Percentiles rank a stretch among this genome's conserved stretches.
Conservation (phyloP, 306 rosid species). For the Prunus salicina region DNA sequence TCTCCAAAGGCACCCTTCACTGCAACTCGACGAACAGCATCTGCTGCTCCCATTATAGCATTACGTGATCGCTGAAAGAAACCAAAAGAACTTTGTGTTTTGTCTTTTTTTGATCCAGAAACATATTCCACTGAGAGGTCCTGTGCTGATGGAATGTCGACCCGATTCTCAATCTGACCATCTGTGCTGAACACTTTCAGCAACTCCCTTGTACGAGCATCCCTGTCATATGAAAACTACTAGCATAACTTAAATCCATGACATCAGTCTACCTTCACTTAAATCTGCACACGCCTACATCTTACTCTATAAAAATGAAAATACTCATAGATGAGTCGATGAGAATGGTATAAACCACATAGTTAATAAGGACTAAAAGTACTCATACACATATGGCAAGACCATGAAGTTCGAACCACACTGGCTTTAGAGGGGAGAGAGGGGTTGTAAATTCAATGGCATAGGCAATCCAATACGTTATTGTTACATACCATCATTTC, state of each 20-base stretch:
- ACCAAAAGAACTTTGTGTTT: constrained; percentile 72
- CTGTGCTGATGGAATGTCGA: constrained; percentile 58
- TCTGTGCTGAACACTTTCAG: constrained; percentile 82
- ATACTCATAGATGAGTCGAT: background rate
- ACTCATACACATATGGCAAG: background rate
- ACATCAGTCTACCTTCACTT: background rate
- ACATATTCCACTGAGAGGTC: constrained; percentile 59
- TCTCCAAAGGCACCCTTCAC: constrained; percentile 87
- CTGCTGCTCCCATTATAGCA: constrained; percentile 94
- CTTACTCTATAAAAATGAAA: background rate
- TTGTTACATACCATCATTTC: too few species aligned
- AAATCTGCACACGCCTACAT: background rate
- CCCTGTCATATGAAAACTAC: constrained; percentile 59
- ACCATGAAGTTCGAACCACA: background rate
- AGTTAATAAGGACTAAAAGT: background rate
- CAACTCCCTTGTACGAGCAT: constrained; percentile 87
- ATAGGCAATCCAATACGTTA: background rate
- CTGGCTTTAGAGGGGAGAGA: background rate
- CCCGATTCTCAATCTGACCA: constrained; percentile 84
- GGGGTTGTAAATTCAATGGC: background rate
- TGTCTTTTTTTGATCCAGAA: constrained; percentile 68
- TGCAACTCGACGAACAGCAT: constrained; percentile 95
- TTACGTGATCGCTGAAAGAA: constrained; percentile 96
- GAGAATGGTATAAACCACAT: background rate
- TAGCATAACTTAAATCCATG: constrained; percentile 29